Conservation (phyloP, 805 yeast genomes). For the Nakazawaea ishiwadae region DNA sequence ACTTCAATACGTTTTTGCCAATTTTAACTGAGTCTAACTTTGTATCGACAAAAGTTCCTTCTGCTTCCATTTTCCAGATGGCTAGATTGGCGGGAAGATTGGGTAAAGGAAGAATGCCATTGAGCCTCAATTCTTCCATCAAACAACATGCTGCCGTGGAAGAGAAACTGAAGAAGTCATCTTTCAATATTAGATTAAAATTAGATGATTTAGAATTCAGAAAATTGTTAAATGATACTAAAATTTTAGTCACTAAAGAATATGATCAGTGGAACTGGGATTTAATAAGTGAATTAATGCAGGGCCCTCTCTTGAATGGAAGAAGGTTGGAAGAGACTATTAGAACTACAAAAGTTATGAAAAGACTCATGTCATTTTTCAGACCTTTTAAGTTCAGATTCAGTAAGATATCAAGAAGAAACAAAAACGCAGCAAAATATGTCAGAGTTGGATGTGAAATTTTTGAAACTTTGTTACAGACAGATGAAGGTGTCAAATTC, state of each 20-base stretch:
- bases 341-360: conserved; percentile 78
- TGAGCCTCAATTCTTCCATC: conserved; percentile 25
- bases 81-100: conserved; percentile 38
- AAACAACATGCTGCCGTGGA: conserved; percentile 16
- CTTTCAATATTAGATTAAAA: neutral
- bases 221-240: conserved; percentile 59
- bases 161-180: neutral
- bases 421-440: conserved; percentile 50
- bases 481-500: conserved; percentile 62
- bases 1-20: conserved; percentile 2
- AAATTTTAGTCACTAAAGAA: conserved; percentile 72
- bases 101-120: conserved; percentile 31
- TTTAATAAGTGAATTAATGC: conserved; percentile 61
- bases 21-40: conserved; percentile 6
- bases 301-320: conserved; percentile 76
- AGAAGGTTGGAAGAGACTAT: conserved; percentile 72
- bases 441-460: conserved; percentile 73
- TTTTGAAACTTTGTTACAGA: conserved; percentile 57
- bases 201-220: conserved; percentile 65
- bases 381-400: conserved; percentile 89
- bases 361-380: conserved; percentile 78
- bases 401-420: conserved; percentile 40
- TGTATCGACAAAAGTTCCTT: conserved; percentile 18
- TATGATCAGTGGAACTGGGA: conserved; percentile 88
- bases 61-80: conserved; percentile 40